Base-by-base conservation (phyloP, 2,329 filamentous ascomycete species). In the Neocucurbitaria cava region DNA sequence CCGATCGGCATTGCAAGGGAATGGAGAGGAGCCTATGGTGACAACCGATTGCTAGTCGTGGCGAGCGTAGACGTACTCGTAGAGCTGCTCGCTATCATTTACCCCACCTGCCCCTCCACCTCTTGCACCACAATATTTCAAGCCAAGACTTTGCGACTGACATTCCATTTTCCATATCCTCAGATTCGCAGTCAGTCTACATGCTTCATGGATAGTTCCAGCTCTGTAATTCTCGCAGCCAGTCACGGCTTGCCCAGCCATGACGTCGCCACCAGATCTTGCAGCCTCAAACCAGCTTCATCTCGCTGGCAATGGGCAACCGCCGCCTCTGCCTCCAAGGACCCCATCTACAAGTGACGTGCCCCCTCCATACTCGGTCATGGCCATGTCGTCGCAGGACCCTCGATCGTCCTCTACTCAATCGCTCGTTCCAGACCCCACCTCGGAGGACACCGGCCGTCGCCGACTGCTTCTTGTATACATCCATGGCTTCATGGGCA, bases 401-500 rank as follows among this genome's bases (percentile, higher is more conserved):
- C 78, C 77, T 23, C 76, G 80, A 21, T 77, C 77, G 3, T 78
- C 76, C 1, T 82, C 79, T 3, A 77, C 74, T 3, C 75, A 82
- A 49, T 82, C 79, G 3, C 73, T 82, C 7, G 63, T 75, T 4
- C 78, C 79, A 21, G 69, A 76, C 28, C 65, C 66, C 11, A 62
- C 72, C 3, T 38, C 54, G 28, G 64, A 69, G 13, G 61, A 70
- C 24, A 57, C 64, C 9, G 71, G 74, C n/a, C 72, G 76, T 21
- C 78, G 86, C 45, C 83, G 81, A 23, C 80, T 97, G 21, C 82
- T 97, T 1, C 72, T 96, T 20, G 80, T 96, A 48, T 96, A 92
- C 72, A 87, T 96, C 51, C 93, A 96, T 78, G 92, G 93, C 56
- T 96, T 96, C 77, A 89, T 95, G 82, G 92, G 93, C 46, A 89